These are phyloP conservation scores for Prunus yedoensis DNA, from an alignment of 331 rosid species.

Conservation along the genomic window DNA sequence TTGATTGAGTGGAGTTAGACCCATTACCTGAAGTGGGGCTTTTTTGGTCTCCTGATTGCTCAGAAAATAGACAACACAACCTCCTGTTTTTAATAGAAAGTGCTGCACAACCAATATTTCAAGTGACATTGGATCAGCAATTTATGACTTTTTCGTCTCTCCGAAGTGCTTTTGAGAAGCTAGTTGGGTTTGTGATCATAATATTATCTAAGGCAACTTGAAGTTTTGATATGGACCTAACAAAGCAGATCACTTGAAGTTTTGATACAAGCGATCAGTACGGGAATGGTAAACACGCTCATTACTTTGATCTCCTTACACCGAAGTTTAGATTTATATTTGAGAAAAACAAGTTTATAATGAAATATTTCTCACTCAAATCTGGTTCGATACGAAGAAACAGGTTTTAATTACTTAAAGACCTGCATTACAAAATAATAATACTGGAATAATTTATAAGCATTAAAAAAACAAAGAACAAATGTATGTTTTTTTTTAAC, in stretches of 20 bases:
- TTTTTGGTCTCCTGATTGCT: neutral
- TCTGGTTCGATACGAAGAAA: too few relatives aligned
- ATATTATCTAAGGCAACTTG: too few relatives aligned
- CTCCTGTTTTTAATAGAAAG: constrained; percentile 39
- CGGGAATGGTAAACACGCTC: too few relatives aligned
- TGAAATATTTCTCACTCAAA: too few relatives aligned
- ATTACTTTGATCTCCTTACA: too few relatives aligned
- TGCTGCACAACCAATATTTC: constrained; percentile 31
- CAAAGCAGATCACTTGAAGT: too few relatives aligned
- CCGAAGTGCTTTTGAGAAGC: constrained; percentile 3
- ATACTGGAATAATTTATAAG: neutral
- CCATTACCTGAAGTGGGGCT: constrained; percentile 40
- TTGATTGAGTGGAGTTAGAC: constrained; percentile 27
- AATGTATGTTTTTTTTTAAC: neutral
- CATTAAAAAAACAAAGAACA: neutral
- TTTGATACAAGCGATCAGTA: too few relatives aligned
- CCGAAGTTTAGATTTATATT: too few relatives aligned
- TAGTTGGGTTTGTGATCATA: neutral
- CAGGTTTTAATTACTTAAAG: neutral
- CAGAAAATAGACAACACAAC: constrained; percentile 41
- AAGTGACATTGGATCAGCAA: constrained; percentile 18
- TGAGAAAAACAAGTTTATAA: too few relatives aligned
- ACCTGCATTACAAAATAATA: neutral
- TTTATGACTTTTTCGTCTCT: neutral
- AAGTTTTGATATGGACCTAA: too few relatives aligned